These are phyloP conservation scores for Fusarium subglutinans DNA, from an alignment of 2,329 filamentous ascomycete genomes.

Conservation along the genomic window DNA sequence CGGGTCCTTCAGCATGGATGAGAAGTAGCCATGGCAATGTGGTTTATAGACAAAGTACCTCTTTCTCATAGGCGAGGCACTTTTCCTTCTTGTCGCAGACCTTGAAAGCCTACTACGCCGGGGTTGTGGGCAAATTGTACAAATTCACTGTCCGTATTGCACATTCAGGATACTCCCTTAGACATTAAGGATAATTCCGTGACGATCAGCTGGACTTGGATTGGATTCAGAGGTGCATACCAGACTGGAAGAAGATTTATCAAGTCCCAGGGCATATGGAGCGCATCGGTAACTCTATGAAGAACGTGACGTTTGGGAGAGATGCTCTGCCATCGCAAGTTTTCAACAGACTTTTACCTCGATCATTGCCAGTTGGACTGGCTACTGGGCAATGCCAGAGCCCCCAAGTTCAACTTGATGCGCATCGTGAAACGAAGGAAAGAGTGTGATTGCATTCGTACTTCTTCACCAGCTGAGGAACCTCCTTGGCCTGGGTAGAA, in stretches of 20 bases:
- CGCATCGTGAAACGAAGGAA: background rate
- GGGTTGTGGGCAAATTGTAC: background rate
- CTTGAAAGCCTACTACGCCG: background rate
- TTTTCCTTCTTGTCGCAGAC: fast-evolving
- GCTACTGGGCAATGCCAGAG: background rate
- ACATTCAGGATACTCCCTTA: background rate
- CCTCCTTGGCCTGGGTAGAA: background rate
- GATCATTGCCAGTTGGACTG: background rate
- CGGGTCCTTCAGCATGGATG: slow-evolving; percentile 78
- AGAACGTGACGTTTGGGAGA: background rate
- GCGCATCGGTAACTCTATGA: background rate
- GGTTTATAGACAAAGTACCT: slow-evolving; percentile 52
- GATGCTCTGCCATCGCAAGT: background rate
- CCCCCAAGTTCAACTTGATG: too few relatives aligned
- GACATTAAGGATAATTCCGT: background rate
- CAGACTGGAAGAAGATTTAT: background rate
- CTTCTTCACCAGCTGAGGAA: background rate
- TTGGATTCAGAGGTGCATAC: background rate
- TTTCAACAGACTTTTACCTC: background rate
- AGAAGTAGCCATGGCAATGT: slow-evolving; percentile 64
- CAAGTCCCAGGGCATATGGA: background rate
- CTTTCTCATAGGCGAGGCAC: background rate
- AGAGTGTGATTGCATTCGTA: background rate
- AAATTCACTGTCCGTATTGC: background rate
- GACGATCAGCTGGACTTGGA: too few relatives aligned